These are phyloP conservation scores for Penicillium subrubescens DNA, from an alignment of 495 filamentous ascomycete species.

Conservation along the genomic window DNA sequence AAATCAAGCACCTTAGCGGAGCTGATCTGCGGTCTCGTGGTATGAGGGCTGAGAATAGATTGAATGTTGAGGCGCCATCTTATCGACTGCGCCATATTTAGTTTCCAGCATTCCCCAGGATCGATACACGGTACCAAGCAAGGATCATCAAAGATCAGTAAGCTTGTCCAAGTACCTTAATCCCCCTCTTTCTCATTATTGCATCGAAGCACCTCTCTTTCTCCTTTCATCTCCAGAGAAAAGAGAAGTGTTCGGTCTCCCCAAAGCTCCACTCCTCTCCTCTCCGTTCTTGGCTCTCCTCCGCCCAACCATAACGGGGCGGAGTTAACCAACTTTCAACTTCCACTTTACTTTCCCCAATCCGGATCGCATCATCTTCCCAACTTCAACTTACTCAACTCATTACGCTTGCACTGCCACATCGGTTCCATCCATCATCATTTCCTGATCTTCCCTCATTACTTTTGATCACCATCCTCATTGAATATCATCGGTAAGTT, in stretches of 20 bases:
- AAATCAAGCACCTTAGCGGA: not conserved
- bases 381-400: constrained; percentile 5
- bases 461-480: not conserved
- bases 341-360: constrained; percentile 11
- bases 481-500: constrained; percentile 5
- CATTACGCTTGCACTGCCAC: constrained; percentile 1
- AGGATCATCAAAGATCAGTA: not conserved
- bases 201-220: not conserved
- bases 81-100: too few species aligned
- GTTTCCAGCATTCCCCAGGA: not conserved
- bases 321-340: constrained; percentile 24
- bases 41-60: not conserved
- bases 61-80: not conserved
- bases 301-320: constrained; percentile 20
- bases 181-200: not conserved
- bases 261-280: constrained; percentile 23
- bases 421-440: constrained; percentile 1
- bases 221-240: not conserved
- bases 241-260: not conserved
- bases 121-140: not conserved
- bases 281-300: constrained; percentile 28
- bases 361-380: constrained; percentile 22
- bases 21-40: not conserved
- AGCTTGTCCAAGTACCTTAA: not conserved
- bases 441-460: not conserved